phyloP scores from a whole-genome alignment of 352 stramenopile species.

The Pythium phragmiticola region DNA sequence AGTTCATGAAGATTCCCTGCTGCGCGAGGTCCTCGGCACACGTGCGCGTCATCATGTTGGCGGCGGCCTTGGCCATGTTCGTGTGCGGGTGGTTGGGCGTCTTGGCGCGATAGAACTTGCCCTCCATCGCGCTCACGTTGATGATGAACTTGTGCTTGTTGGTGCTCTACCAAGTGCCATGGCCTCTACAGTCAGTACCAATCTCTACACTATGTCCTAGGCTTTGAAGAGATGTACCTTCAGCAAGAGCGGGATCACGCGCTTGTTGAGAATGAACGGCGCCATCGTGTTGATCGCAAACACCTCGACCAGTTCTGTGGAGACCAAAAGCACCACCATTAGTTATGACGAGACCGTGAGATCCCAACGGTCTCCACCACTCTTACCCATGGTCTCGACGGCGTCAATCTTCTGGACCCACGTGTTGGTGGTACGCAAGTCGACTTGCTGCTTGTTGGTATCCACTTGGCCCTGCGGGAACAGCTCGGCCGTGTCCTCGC shows the following conservation, averaged over 20 bases:
- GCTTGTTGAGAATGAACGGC: conserved; percentile 96
- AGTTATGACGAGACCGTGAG: background rate
- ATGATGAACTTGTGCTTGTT: conserved; percentile 92
- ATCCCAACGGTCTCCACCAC: background rate
- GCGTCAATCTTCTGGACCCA: conserved; percentile 95
- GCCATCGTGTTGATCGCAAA: conserved; percentile 95
- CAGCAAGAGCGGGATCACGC: conserved; percentile 89
- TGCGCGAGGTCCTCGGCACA: conserved; percentile 94
- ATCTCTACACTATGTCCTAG: background rate
- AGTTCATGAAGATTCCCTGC: conserved; percentile 96
- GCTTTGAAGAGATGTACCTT: conserved; percentile 21
- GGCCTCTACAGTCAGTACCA: background rate
- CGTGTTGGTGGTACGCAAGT: conserved; percentile 93
- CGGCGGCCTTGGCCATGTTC: conserved; percentile 97
- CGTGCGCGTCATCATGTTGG: conserved; percentile 99
- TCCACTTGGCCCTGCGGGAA: conserved; percentile 87
- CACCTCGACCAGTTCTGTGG: conserved; percentile 62
- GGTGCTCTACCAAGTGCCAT: conserved; percentile 30
- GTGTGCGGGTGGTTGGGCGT: conserved; percentile 96
- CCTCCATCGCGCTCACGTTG: conserved; percentile 97
- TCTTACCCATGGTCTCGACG: conserved; percentile 53
- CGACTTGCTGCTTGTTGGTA: conserved; percentile 96
- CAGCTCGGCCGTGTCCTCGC: conserved; percentile 30
- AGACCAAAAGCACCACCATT: background rate
- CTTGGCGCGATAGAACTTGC: conserved; percentile 98